Conservation (phyloP, 176 grass and related monocot species). For the Typha latifolia region DNA sequence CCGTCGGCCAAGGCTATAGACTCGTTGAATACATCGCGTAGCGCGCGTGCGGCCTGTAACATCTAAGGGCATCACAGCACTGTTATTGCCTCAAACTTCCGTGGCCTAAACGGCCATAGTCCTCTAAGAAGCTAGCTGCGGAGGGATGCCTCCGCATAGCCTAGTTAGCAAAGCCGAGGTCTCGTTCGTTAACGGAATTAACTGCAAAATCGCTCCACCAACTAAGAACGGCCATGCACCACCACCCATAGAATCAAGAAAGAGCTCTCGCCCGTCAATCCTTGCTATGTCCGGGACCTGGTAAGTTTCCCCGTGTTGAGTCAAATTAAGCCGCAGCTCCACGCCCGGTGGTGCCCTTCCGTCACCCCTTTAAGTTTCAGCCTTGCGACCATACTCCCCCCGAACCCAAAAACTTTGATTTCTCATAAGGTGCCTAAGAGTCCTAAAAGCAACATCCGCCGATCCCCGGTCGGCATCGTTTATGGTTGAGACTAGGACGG, state of each 20-base stretch:
- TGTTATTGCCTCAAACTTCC: constrained; percentile 38
- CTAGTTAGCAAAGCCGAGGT: constrained; percentile 23
- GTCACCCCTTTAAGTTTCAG: constrained; percentile 26
- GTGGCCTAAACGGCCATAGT: constrained; percentile 5
- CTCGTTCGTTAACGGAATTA: constrained; percentile 23
- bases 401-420: no score
- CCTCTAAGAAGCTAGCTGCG: constrained; percentile 4
- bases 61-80: constrained; percentile 51
- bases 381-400: constrained; percentile 34
- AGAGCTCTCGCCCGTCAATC: no score
- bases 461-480: constrained; percentile 23
- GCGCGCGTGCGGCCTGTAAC: constrained; percentile 45
- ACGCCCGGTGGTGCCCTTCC: constrained; percentile 28
- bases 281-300: constrained; percentile 36
- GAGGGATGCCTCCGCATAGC: constrained; percentile 18
- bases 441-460: no score
- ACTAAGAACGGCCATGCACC: no score
- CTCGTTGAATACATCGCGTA: constrained; percentile 24
- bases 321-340: no score
- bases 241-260: no score
- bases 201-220: constrained; percentile 25
- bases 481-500: constrained; percentile 45
- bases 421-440: no score
- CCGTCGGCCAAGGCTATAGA: constrained; percentile 24
- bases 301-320: constrained; percentile 42